Conservation (phyloP, 768 basidiomycete species). For the Paxillus ammoniavirescens region DNA sequence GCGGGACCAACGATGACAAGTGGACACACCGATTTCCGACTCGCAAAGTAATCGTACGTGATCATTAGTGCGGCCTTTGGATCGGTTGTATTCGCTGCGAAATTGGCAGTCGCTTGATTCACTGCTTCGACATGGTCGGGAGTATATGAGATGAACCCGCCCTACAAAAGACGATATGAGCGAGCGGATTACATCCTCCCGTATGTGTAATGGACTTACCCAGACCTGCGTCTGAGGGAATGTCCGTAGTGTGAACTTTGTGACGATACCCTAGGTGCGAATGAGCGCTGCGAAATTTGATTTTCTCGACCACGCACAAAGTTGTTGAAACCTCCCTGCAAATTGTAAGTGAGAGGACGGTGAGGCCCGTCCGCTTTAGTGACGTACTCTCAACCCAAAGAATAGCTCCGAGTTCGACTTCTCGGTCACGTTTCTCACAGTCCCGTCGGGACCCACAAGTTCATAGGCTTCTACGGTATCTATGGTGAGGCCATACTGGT, state of each 20-base stretch:
- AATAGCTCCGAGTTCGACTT: slow-evolving; percentile 35
- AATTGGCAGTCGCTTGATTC: slow-evolving; percentile 6
- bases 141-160: slow-evolving; percentile 7
- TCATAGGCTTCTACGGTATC: slow-evolving; percentile 54
- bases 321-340: slow-evolving; percentile 58
- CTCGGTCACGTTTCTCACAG: slow-evolving; percentile 33
- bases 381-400: slow-evolving; percentile 36
- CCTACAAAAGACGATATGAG: not conserved
- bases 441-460: slow-evolving; percentile 54
- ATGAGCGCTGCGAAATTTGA: not conserved
- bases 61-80: slow-evolving; percentile 35
- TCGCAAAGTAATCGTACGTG: slow-evolving; percentile 35
- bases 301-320: slow-evolving; percentile 30
- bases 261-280: slow-evolving; percentile 48
- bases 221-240: slow-evolving; percentile 57
- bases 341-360: not conserved
- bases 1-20: not conserved
- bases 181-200: not conserved
- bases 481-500: slow-evolving; percentile 53
- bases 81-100: slow-evolving; percentile 6
- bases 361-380: slow-evolving; percentile 5
- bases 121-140: not conserved
- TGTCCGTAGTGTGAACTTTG: slow-evolving; percentile 50
- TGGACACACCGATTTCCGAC: slow-evolving; percentile 25
- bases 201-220: slow-evolving; percentile 34